phyloP scores from a whole-genome alignment of 352 stramenopile species.

The Pelagophyceae sp. region DNA sequence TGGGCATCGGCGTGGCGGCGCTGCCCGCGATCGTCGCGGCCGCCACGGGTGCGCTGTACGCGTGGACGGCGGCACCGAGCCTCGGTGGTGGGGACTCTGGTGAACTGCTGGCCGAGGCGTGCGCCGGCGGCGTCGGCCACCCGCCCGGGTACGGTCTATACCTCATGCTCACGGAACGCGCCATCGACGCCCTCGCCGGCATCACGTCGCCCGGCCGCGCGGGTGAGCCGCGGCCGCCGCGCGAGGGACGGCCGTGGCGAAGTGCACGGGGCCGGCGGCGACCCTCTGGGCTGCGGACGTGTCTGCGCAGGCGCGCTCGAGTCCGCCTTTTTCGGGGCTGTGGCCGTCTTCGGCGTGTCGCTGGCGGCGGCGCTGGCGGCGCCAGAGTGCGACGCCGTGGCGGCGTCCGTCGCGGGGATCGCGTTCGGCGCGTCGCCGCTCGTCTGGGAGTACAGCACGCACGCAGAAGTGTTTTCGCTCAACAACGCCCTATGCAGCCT shows the following conservation, averaged over 20 bases:
- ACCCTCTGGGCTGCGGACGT: no score
- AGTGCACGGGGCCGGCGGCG: no score
- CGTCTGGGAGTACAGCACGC: constrained; percentile 71
- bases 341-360: neutral
- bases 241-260: no score
- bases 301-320: neutral
- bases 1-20: no score
- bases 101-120: constrained; percentile 70
- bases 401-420: neutral
- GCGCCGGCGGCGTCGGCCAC: constrained; percentile 64
- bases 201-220: neutral
- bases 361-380: neutral
- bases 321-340: neutral
- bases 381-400: neutral
- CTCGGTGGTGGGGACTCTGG: constrained; percentile 41
- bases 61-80: constrained; percentile 3
- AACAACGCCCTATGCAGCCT: constrained; percentile 65
- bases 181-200: constrained; percentile 22
- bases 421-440: constrained; percentile 54
- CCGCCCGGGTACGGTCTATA: constrained; percentile 66
- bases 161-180: constrained; percentile 46
- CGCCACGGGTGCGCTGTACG: no score
- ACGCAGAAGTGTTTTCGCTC: constrained; percentile 71
- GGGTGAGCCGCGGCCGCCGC: neutral
- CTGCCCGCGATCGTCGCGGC: no score